Evolutionary conservation across 2,329 filamentous ascomycete species (phyloP).

Genomic region (Pseudocercospora fuligena): DNA sequence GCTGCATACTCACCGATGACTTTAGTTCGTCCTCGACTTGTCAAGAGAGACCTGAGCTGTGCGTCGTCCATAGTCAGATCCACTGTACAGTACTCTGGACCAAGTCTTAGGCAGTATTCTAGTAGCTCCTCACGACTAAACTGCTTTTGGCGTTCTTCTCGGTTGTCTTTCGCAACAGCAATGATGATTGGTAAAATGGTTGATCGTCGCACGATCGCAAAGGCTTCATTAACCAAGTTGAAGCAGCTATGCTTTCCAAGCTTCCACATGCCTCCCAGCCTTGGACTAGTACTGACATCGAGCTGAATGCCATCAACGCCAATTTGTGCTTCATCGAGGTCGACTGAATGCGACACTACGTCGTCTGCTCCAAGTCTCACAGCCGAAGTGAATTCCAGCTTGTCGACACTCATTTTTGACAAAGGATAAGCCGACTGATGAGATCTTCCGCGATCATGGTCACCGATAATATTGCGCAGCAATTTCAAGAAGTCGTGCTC

Average conservation of each 20-base stretch:
- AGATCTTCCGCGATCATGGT: conserved; percentile 58
- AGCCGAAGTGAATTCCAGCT: conserved; percentile 69
- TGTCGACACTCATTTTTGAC: conserved; percentile 64
- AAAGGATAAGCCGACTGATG: conserved; percentile 69
- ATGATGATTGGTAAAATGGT: conserved; percentile 60
- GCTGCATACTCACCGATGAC: conserved; percentile 62
- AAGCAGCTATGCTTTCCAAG: conserved; percentile 32
- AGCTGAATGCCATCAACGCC: conserved; percentile 71
- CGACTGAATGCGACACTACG: conserved; percentile 58
- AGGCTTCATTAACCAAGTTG: conserved; percentile 56
- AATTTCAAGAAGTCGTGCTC: conserved; percentile 74
- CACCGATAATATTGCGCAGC: conserved; percentile 63
- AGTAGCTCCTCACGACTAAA: conserved; percentile 49
- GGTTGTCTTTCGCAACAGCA: conserved; percentile 40
- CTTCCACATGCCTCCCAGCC: conserved; percentile 26
- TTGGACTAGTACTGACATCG: conserved; percentile 38
- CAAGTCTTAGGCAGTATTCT: conserved; percentile 64
- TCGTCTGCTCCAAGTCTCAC: conserved; percentile 65
- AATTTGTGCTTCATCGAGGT: conserved; percentile 69
- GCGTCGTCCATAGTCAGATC: conserved; percentile 63
- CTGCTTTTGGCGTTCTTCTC: conserved; percentile 22
- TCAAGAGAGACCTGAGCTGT: conserved; percentile 57
- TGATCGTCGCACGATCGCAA: conserved; percentile 66
- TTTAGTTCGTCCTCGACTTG: conserved; percentile 60
- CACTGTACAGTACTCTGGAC: conserved; percentile 64